Evolutionary conservation across 164 flowering plant genomes (phyloP), one percentile per base, ranked within the genome.

Genomic region (Vitis labrusca): DNA sequence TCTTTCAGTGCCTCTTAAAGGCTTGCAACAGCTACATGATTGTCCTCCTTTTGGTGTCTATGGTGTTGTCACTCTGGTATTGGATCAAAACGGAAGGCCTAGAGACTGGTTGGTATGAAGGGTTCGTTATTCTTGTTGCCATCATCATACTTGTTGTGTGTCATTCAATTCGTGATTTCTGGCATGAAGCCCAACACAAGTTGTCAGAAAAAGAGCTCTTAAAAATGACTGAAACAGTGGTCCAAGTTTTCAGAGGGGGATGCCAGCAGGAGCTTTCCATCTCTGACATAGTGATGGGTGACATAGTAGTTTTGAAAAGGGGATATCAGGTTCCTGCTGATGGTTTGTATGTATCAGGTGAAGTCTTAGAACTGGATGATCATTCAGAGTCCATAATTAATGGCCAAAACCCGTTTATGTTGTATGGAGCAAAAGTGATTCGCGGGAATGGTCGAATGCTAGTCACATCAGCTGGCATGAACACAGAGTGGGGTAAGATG

Each of bases 241-340:
- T 70, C 3, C 55, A 49, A 8, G 78, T 70, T 7, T 1, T 60
- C 2, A 74, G 66, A 49, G 71, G 63, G 11, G 78, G 65, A 9
- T n/a, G 32, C 19, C 17, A 6, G 3, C 51, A 16, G 32, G 9
- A 61, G 14, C 19, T 69, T 11, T n/a, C 49, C 12, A 19, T 30
- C 16, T 58, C 52, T 8, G 74, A 65, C 2, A 44, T 70, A n/a
- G 50, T 52, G 14, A 5, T 27, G 9, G 73, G 78, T 59, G 78
- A 70, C 51, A 47, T 75, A 29, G 66, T 70, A 14, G 52, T 15
- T n/a, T 49, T 75, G 55, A 14, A 65, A 48, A 70, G 48, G 52
- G 74, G 70, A 11, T n/a, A 29, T 65, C 57, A 51, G 8, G 63
- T 75, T 61, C 78, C 78, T 13, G 70, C 63, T 53, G 78, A 75